These are phyloP conservation scores for Limnanthes douglasii DNA, from an alignment of 345 rosid species.

Conservation along the genomic window DNA sequence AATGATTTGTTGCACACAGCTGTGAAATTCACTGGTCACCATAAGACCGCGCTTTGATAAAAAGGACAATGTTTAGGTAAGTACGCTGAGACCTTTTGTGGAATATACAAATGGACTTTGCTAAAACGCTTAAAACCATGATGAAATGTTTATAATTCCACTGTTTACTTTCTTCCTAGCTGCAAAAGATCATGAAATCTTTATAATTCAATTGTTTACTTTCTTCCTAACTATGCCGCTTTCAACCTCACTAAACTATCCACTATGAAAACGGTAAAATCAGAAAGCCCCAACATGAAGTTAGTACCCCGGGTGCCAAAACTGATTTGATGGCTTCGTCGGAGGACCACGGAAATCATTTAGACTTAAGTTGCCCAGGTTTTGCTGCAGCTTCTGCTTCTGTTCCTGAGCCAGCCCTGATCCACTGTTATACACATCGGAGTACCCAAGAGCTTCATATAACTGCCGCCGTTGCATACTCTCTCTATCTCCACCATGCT, in stretches of 20 bases:
- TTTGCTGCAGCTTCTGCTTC: conserved; percentile 10
- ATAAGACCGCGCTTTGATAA: no score
- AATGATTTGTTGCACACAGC: no score
- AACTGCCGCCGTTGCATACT: conserved; percentile 13
- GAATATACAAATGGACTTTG: no score
- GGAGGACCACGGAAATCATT: conserved; percentile 7
- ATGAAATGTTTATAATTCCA: no score
- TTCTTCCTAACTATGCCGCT: no score
- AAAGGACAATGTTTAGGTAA: no score
- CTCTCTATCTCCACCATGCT: conserved; percentile 11
- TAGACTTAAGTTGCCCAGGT: conserved; percentile 4
- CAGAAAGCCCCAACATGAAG: not conserved
- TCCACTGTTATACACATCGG: conserved; percentile 9
- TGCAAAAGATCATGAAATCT: no score
- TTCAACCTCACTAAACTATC: conserved; percentile 4
- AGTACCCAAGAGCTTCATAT: conserved; percentile 10
- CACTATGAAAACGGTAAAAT: not conserved
- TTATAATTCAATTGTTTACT: no score
- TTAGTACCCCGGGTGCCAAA: conserved; percentile 15
- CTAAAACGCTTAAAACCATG: no score
- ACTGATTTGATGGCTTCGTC: conserved; percentile 6
- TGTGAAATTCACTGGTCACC: no score
- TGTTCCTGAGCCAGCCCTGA: conserved; percentile 7
- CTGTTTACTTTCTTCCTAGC: no score
- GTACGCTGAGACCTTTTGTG: no score